These are phyloP conservation scores for Stagonosporopsis vannaccii DNA, from an alignment of 2,329 filamentous ascomycete genomes.

Conservation along the genomic window DNA sequence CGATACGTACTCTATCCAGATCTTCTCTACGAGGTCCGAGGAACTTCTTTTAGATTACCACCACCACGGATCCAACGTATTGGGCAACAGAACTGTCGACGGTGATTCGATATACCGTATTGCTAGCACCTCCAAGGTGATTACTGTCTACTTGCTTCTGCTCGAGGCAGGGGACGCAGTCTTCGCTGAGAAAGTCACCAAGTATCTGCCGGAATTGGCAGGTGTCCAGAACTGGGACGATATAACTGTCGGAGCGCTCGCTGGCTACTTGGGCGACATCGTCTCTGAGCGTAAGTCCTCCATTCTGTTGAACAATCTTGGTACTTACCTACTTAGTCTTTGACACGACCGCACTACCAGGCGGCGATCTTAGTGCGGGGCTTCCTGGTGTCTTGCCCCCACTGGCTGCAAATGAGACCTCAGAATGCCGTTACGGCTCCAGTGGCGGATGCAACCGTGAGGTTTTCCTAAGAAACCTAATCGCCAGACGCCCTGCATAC, in stretches of 20 bases:
- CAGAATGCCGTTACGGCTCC: slow-evolving; percentile 5
- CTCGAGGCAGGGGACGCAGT: slow-evolving; percentile 43
- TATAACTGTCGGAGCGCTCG: slow-evolving; percentile 44
- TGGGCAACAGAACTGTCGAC: slow-evolving; percentile 30
- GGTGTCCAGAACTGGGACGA: slow-evolving; percentile 41
- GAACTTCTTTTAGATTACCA: slow-evolving; percentile 19
- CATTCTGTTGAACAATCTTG: not conserved
- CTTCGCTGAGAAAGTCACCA: slow-evolving; percentile 45
- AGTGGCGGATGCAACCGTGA: slow-evolving; percentile 8
- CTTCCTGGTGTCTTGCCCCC: slow-evolving; percentile 15
- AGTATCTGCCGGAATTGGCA: slow-evolving; percentile 38
- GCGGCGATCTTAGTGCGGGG: slow-evolving; percentile 3
- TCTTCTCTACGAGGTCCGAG: slow-evolving; percentile 16
- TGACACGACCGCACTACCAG: not conserved
- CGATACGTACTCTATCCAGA: slow-evolving; percentile 22
- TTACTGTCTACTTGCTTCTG: slow-evolving; percentile 51
- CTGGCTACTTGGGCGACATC: slow-evolving; percentile 43
- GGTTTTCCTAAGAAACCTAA: slow-evolving; percentile 11
- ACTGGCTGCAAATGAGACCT: slow-evolving; percentile 11
- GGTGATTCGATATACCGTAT: slow-evolving; percentile 55
- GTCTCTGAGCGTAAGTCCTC: slow-evolving; percentile 30
- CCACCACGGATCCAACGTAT: slow-evolving; percentile 9
- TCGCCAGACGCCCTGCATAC: slow-evolving; percentile 35
- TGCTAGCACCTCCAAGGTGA: slow-evolving; percentile 52
- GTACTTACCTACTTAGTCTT: slow-evolving; percentile 1